phyloP scores from a whole-genome alignment of 352 stramenopile genomes.

The Globisporangium rhizosaccharum region DNA sequence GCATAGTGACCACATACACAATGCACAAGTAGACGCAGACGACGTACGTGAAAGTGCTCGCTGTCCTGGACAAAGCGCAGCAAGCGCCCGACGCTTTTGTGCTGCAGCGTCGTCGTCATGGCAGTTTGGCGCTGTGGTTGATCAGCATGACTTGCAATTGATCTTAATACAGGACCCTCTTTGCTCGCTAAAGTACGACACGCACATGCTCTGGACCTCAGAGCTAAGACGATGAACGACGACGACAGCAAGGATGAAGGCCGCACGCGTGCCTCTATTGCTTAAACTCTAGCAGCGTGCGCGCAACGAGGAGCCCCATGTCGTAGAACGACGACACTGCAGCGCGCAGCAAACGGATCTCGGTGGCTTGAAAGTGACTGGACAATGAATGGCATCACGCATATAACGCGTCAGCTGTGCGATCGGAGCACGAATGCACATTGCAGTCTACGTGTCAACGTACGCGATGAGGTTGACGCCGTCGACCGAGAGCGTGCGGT shows the following conservation, averaged over 20 bases:
- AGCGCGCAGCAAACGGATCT: slow-evolving; percentile 78
- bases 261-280: slow-evolving; percentile 28
- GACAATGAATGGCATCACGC: not conserved
- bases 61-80: slow-evolving; percentile 33
- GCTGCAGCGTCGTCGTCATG: not conserved
- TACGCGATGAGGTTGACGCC: slow-evolving; percentile 67
- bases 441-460: slow-evolving; percentile 15
- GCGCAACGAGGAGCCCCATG: slow-evolving; percentile 68
- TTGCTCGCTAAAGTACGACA: not conserved
- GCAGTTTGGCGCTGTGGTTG: not conserved
- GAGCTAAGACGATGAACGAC: not conserved
- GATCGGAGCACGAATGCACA: slow-evolving; percentile 2
- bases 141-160: not conserved
- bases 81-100: slow-evolving; percentile 29
- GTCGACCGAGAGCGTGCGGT: slow-evolving; percentile 58
- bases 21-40: not conserved
- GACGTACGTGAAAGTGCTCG: slow-evolving; percentile 37
- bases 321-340: slow-evolving; percentile 87
- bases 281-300: slow-evolving; percentile 84
- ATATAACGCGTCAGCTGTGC: not conserved
- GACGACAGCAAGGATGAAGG: not conserved
- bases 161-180: slow-evolving; percentile 6
- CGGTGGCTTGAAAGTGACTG: slow-evolving; percentile 78
- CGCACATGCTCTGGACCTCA: too few species aligned
- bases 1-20: not conserved